phyloP scores from a whole-genome alignment of 2,329 filamentous ascomycete genomes.

The Botrytis porri region DNA sequence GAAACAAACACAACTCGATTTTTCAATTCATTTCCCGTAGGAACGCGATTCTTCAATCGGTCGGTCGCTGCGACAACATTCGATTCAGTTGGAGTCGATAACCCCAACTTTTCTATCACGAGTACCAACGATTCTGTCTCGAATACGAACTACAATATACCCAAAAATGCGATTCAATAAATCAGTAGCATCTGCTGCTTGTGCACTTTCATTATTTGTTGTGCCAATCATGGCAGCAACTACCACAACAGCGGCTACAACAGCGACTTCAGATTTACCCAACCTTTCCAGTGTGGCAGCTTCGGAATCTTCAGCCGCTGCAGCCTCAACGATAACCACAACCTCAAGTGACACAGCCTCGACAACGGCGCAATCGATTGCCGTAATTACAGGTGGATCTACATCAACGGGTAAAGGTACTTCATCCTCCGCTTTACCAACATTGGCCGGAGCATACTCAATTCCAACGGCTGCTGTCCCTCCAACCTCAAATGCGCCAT shows the following conservation, averaged over 20 bases:
- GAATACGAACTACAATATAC: conserved; percentile 16
- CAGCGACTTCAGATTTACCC: conserved; percentile 22
- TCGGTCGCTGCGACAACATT: conserved; percentile 10
- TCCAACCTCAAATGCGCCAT: conserved; percentile 79
- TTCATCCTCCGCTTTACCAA: conserved; percentile 44
- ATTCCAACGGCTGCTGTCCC: conserved; percentile 76
- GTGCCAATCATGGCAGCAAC: conserved; percentile 21
- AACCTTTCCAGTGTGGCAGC: conserved; percentile 30
- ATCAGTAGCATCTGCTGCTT: conserved; percentile 24
- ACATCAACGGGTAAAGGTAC: conserved; percentile 11
- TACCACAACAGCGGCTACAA: conserved; percentile 21
- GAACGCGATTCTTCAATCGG: neutral
- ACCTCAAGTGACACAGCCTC: conserved; percentile 7
- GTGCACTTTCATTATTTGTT: conserved; percentile 26
- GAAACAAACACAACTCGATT: neutral
- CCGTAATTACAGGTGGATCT: conserved; percentile 16
- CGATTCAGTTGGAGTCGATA: neutral
- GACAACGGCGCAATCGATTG: conserved; percentile 24
- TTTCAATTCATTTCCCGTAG: neutral
- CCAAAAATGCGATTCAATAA: conserved; percentile 27
- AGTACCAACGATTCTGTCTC: conserved; percentile 14
- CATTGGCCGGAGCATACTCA: conserved; percentile 54
- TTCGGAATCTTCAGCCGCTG: conserved; percentile 29
- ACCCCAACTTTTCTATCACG: conserved; percentile 20
- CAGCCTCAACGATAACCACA: conserved; percentile 19